phyloP scores from a whole-genome alignment of 2,329 filamentous ascomycete species.

The Fusarium pseudograminearum region DNA sequence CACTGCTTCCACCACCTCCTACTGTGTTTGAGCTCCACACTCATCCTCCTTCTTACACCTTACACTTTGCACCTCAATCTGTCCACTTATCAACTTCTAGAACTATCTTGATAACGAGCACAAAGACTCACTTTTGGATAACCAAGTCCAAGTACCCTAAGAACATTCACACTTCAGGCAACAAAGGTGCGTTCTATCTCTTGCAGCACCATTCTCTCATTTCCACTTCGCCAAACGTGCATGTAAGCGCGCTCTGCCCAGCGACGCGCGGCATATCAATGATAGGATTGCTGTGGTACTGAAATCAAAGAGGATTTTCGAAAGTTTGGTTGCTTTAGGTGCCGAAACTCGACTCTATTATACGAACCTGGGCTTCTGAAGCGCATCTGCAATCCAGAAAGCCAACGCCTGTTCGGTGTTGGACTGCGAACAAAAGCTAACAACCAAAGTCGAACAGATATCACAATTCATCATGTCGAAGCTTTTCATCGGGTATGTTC shows the following conservation, averaged over 20 bases:
- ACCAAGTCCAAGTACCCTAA: constrained; percentile 15
- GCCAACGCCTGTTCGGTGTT: not conserved
- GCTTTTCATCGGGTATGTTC: constrained; percentile 69
- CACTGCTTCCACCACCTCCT: constrained; percentile 29
- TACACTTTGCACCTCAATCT: constrained; percentile 30
- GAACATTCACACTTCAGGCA: constrained; percentile 4
- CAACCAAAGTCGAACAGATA: constrained; percentile 21
- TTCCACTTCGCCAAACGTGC: constrained; percentile 4
- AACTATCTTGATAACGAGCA: constrained; percentile 40
- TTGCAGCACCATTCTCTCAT: constrained; percentile 4
- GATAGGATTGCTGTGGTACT: not conserved
- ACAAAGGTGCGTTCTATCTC: constrained; percentile 35
- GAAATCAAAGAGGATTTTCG: not conserved
- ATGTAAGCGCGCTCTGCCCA: constrained; percentile 31
- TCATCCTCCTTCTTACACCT: constrained; percentile 28
- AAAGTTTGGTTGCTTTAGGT: not conserved
- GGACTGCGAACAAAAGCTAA: constrained; percentile 24
- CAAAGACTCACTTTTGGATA: constrained; percentile 25
- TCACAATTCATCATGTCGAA: constrained; percentile 77
- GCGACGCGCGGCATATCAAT: constrained; percentile 33
- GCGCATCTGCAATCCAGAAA: not conserved
- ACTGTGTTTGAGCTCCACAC: constrained; percentile 27
- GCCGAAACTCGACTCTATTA: not conserved
- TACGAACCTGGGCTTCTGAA: not conserved
- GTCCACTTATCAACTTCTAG: constrained; percentile 22